phyloP scores from a whole-genome alignment of 805 yeast species.

The Pichia gijzeniarum region DNA sequence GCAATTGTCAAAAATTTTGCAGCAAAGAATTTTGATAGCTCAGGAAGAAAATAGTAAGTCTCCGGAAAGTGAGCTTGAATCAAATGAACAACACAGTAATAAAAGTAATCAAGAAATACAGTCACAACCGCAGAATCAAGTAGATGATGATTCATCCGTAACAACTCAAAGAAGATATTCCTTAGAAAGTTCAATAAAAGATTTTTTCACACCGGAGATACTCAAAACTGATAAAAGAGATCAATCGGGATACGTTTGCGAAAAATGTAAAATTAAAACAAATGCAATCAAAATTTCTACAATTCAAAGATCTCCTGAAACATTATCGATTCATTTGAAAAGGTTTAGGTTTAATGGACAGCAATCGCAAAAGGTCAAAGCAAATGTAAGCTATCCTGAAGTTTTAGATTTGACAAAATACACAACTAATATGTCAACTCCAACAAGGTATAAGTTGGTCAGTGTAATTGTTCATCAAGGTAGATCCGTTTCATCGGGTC shows the following conservation, averaged over 20 bases:
- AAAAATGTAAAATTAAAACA: constrained; percentile 70
- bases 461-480: constrained; percentile 94
- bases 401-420: constrained; percentile 66
- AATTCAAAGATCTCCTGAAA: constrained; percentile 81
- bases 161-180: constrained; percentile 36
- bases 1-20: constrained; percentile 25
- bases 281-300: constrained; percentile 70
- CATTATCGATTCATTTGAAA: constrained; percentile 79
- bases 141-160: neutral
- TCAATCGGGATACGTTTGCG: constrained; percentile 81
- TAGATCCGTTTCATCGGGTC: constrained; percentile 86
- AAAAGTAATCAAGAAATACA: neutral
- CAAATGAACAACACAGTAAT: neutral
- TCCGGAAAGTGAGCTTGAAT: constrained; percentile 16
- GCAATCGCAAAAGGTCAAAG: constrained; percentile 77
- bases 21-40: constrained; percentile 25
- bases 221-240: constrained; percentile 63
- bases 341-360: constrained; percentile 82
- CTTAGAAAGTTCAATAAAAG: constrained; percentile 67
- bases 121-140: constrained; percentile 6
- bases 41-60: constrained; percentile 25
- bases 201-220: constrained; percentile 77
- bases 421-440: constrained; percentile 38
- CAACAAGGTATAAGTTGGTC: constrained; percentile 61
- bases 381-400: constrained; percentile 75